phyloP scores from a whole-genome alignment of 2,329 filamentous ascomycete species.

The Cladosporium sp. region DNA sequence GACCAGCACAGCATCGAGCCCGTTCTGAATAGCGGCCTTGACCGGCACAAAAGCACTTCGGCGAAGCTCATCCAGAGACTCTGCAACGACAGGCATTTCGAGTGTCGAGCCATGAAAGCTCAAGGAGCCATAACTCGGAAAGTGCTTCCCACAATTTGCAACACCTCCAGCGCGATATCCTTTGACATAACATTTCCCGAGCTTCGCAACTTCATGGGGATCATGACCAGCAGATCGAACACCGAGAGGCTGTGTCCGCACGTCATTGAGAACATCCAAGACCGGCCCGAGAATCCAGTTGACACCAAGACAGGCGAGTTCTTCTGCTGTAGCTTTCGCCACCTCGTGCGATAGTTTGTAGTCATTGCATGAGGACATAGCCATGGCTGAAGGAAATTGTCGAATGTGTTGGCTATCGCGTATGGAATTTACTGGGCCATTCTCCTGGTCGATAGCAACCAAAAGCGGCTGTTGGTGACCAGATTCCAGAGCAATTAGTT shows the following conservation, averaged over 20 bases:
- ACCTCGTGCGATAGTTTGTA: not conserved
- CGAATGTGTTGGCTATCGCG: not conserved
- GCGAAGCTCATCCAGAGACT: not conserved
- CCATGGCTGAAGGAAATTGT: not conserved
- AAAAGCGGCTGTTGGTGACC: not conserved
- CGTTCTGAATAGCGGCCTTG: not conserved
- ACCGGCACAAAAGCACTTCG: not conserved
- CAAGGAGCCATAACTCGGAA: not conserved
- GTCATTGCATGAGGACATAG: not conserved
- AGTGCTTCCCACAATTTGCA: not conserved
- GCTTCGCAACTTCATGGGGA: not conserved
- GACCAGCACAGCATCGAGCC: not conserved
- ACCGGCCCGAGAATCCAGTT: not conserved
- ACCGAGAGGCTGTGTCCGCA: not conserved
- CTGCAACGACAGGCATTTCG: not conserved
- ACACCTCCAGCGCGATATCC: not conserved
- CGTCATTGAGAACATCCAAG: not conserved
- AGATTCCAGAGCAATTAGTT: not conserved
- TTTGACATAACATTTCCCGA: not conserved
- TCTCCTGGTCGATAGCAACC: not conserved
- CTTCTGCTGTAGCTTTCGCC: not conserved
- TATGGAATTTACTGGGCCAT: not conserved
- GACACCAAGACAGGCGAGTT: not conserved
- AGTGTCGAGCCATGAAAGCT: not conserved
- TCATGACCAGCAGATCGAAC: not conserved